Percentiles rank a stretch among this genome's conserved stretches.
These are phyloP conservation scores for Viola odorata DNA, from an alignment of 345 rosid genomes.

Conservation along the genomic window DNA sequence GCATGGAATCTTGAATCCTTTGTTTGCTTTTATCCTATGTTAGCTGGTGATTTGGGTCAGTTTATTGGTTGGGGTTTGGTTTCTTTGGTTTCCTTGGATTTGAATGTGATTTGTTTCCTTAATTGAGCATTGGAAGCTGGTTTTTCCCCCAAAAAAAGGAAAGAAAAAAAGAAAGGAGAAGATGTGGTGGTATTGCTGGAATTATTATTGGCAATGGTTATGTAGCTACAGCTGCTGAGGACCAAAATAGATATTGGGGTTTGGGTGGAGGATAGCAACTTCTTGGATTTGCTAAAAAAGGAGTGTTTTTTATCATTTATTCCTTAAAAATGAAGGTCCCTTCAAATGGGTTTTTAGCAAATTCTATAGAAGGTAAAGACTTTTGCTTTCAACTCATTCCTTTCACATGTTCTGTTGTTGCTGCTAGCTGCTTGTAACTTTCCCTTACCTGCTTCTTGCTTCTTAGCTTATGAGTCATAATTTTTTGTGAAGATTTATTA, in stretches of 20 bases:
- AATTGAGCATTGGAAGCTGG: background rate
- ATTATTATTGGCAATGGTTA: slow-evolving; percentile 15
- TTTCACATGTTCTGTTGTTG: background rate
- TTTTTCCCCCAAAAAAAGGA: no score
- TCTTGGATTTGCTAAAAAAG: slow-evolving; percentile 16
- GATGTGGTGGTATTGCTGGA: slow-evolving; percentile 13
- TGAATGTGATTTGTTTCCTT: slow-evolving; percentile 1
- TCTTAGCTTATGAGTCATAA: slow-evolving; percentile 1
- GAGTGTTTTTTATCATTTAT: background rate
- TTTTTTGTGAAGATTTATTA: background rate
- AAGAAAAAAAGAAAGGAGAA: background rate
- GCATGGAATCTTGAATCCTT: no score
- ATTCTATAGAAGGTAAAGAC: slow-evolving; percentile 62
- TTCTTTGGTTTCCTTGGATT: slow-evolving; percentile 11
- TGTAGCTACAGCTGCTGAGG: slow-evolving; percentile 12
- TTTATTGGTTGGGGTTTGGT: slow-evolving; percentile 13
- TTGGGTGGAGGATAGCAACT: slow-evolving; percentile 8
- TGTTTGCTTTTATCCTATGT: background rate
- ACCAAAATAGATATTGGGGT: slow-evolving; percentile 5
- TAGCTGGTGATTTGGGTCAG: slow-evolving; percentile 2
- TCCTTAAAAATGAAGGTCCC: slow-evolving; percentile 70
- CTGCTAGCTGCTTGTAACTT: background rate
- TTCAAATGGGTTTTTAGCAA: slow-evolving; percentile 65
- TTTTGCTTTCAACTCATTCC: slow-evolving; percentile 2
- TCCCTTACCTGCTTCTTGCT: background rate